A percentile compares a stretch with the other conserved stretches of the same genome.
Evolutionary conservation across 2,329 filamentous ascomycete species (phyloP).

Genomic region (Rutstroemia sydowiana): DNA sequence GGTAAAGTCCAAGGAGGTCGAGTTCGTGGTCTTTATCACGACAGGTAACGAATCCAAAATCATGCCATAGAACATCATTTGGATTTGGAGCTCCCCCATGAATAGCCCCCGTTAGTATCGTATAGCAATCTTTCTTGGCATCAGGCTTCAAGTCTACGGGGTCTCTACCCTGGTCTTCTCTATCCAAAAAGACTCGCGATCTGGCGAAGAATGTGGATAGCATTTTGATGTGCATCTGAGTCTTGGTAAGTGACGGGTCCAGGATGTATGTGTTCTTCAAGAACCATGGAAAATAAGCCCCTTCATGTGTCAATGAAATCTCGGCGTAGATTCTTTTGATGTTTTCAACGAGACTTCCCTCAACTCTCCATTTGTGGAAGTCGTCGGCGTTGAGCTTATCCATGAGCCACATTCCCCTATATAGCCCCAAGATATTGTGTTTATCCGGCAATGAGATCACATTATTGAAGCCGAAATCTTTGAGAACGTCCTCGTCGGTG

Average conservation of each 20-base stretch:
- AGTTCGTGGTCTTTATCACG: background rate
- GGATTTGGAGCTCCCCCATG: background rate
- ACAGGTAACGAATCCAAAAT: background rate
- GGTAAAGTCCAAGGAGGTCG: background rate
- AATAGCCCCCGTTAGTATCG: background rate
- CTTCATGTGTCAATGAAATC: slow-evolving; percentile 18
- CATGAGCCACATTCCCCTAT: slow-evolving; percentile 4
- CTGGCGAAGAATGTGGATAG: background rate
- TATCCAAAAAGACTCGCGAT: background rate
- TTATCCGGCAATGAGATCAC: slow-evolving; percentile 11
- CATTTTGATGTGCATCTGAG: background rate
- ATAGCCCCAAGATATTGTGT: background rate
- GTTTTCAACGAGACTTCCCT: background rate
- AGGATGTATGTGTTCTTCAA: slow-evolving; percentile 14
- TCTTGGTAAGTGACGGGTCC: background rate
- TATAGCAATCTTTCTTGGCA: background rate
- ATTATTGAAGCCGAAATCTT: slow-evolving; percentile 28
- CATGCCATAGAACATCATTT: background rate
- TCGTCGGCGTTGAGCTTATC: slow-evolving; percentile 16
- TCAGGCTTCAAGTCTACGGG: background rate
- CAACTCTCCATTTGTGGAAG: slow-evolving; percentile 6
- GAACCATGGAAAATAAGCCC: slow-evolving; percentile 27
- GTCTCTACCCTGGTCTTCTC: background rate
- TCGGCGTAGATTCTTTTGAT: slow-evolving; percentile 15
- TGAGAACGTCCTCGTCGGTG: slow-evolving; percentile 23